Evolutionary conservation across 805 yeast genomes (phyloP).

Genomic region (Tetrapisispora iriomotensis): DNA sequence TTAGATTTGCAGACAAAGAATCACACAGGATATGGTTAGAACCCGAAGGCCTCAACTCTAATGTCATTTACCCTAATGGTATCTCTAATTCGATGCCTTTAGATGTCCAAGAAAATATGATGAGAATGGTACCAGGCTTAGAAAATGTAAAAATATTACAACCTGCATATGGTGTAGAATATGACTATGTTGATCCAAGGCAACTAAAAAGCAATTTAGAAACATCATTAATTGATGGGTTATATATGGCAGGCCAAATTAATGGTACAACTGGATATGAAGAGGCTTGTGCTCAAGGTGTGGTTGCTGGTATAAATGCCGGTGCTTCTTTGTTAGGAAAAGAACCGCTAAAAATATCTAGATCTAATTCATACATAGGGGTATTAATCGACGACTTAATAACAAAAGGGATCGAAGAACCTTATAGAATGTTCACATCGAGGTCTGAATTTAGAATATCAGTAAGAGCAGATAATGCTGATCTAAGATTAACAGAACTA

Average conservation of each 20-base stretch:
- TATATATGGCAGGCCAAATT: slow-evolving; percentile 91
- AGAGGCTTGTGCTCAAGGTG: slow-evolving; percentile 97
- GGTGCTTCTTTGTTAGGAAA: slow-evolving; percentile 42
- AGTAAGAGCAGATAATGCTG: slow-evolving; percentile 92
- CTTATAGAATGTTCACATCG: slow-evolving; percentile 96
- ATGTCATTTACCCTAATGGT: slow-evolving; percentile 92
- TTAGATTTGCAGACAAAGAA: slow-evolving; percentile 65
- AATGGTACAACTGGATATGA: slow-evolving; percentile 99
- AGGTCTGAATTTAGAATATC: slow-evolving; percentile 88
- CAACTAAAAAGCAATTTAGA: slow-evolving; percentile 71
- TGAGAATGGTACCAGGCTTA: slow-evolving; percentile 75
- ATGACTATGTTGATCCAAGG: slow-evolving; percentile 91
- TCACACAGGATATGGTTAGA: slow-evolving; percentile 88
- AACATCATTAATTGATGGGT: slow-evolving; percentile 67
- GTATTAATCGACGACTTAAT: slow-evolving; percentile 88
- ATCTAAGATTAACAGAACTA: slow-evolving; percentile 60
- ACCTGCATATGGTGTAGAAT: slow-evolving; percentile 99
- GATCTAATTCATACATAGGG: slow-evolving; percentile 87
- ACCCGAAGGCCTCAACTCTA: slow-evolving; percentile 86
- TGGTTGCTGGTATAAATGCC: slow-evolving; percentile 92
- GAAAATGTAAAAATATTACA: slow-evolving; percentile 82
- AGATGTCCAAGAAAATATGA: slow-evolving; percentile 71
- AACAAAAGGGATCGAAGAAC: slow-evolving; percentile 93
- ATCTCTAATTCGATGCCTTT: slow-evolving; percentile 94
- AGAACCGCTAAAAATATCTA: slow-evolving; percentile 42